These are phyloP conservation scores for Penicillium turbatum DNA, from an alignment of 495 filamentous ascomycete genomes.

Conservation along the genomic window DNA sequence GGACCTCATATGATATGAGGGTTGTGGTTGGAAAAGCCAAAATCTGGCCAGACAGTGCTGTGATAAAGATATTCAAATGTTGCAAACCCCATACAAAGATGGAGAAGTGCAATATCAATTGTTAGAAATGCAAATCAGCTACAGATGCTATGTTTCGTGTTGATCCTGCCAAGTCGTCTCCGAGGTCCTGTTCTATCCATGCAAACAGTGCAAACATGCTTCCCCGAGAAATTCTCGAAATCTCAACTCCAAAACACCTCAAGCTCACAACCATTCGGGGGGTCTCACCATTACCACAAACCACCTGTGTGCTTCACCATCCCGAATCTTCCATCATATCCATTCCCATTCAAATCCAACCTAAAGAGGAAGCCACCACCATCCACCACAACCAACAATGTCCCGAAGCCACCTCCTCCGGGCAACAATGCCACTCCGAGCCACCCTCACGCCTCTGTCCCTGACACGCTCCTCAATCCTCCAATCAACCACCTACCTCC, in stretches of 20 bases:
- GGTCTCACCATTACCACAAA: neutral
- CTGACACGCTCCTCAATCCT: slow-evolving; percentile 23
- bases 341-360: neutral
- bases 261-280: slow-evolving; percentile 18
- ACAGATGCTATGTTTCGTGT: too few species aligned
- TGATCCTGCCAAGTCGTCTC: neutral
- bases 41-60: too few species aligned
- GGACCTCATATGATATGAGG: too few species aligned
- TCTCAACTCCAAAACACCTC: slow-evolving; percentile 20
- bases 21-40: too few species aligned
- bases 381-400: slow-evolving; percentile 22
- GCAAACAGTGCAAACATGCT: slow-evolving; percentile 41
- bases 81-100: neutral
- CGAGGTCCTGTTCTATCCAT: slow-evolving; percentile 18
- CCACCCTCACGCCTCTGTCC: slow-evolving; percentile 25
- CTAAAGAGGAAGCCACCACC: neutral
- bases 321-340: neutral
- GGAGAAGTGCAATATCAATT: neutral
- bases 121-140: too few species aligned
- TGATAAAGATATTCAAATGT: too few species aligned
- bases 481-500: slow-evolving; percentile 17
- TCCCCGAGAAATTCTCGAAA: slow-evolving; percentile 36
- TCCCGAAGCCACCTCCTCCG: slow-evolving; percentile 33
- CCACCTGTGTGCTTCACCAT: neutral
- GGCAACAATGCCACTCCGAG: slow-evolving; percentile 36